phyloP scores from a whole-genome alignment of 495 filamentous ascomycete genomes.

The Daldinia childiae region DNA sequence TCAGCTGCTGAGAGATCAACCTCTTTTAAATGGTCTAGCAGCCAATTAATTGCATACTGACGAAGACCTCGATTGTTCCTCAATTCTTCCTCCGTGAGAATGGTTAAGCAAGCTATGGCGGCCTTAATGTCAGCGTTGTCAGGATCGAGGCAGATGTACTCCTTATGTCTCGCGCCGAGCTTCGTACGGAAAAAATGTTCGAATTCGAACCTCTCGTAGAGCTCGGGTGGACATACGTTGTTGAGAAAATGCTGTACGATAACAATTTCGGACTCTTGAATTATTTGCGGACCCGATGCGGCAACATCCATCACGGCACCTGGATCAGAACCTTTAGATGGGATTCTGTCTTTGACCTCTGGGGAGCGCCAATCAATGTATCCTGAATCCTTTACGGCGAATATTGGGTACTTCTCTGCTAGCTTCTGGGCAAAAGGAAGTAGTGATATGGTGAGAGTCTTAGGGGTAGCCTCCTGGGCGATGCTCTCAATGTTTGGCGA shows the following conservation, averaged over 20 bases:
- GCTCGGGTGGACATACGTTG: slow-evolving; percentile 47
- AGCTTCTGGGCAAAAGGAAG: slow-evolving; percentile 51
- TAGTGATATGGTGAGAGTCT: slow-evolving; percentile 42
- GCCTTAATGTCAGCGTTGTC: slow-evolving; percentile 46
- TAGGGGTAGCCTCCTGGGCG: slow-evolving; percentile 15
- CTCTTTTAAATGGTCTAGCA: slow-evolving; percentile 47
- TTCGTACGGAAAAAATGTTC: slow-evolving; percentile 51
- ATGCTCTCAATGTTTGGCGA: slow-evolving; percentile 10
- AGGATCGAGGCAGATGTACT: slow-evolving; percentile 44
- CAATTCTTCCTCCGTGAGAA: slow-evolving; percentile 37
- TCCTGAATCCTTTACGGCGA: slow-evolving; percentile 45
- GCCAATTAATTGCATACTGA: slow-evolving; percentile 48
- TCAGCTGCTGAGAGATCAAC: slow-evolving; percentile 51
- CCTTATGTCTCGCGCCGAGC: slow-evolving; percentile 41
- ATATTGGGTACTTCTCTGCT: slow-evolving; percentile 50
- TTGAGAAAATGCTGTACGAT: slow-evolving; percentile 51
- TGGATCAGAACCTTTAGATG: slow-evolving; percentile 16
- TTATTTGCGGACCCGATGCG: slow-evolving; percentile 32
- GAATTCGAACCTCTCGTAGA: slow-evolving; percentile 50
- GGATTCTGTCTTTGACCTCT: slow-evolving; percentile 38
- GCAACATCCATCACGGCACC: slow-evolving; percentile 3
- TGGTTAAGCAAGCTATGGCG: slow-evolving; percentile 42
- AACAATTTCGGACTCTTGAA: slow-evolving; percentile 50
- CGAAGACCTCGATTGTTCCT: slow-evolving; percentile 42
- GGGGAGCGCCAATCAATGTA: slow-evolving; percentile 40